phyloP scores from a whole-genome alignment of 257 asterid genomes.

The Phtheirospermum japonicum region DNA sequence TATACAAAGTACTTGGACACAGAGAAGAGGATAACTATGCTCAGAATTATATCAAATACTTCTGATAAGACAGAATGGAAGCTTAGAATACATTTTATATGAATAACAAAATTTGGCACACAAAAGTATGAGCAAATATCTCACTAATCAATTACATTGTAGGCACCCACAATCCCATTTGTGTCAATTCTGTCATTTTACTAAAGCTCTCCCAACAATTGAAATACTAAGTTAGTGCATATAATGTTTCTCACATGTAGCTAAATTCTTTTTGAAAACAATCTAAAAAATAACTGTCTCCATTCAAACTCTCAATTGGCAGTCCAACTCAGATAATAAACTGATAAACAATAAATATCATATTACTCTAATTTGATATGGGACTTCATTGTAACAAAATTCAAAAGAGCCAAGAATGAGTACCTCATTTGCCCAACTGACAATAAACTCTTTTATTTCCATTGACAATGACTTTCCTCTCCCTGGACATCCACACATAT shows the following conservation, averaged over 20 bases:
- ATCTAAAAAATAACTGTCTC: slow-evolving; percentile 1
- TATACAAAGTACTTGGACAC: slow-evolving; percentile 12
- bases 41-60: slow-evolving; percentile 8
- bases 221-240: neutral
- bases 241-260: neutral
- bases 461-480: slow-evolving; percentile 85
- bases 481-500: slow-evolving; percentile 93
- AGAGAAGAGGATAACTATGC: slow-evolving; percentile 8
- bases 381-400: slow-evolving; percentile 13
- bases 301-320: slow-evolving; percentile 9
- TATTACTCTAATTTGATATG: neutral
- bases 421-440: slow-evolving; percentile 82
- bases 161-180: neutral
- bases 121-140: slow-evolving; percentile 10
- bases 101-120: too few relatives aligned
- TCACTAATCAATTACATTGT: neutral
- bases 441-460: slow-evolving; percentile 60
- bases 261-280: slow-evolving; percentile 2
- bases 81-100: neutral
- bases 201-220: slow-evolving; percentile 4
- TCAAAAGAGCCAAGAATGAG: neutral
- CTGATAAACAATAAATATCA: neutral
- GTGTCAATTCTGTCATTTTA: slow-evolving; percentile 2
- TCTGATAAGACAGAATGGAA: neutral
- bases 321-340: neutral